A percentile compares a stretch with the other conserved stretches of the same genome.
Evolutionary conservation across 805 yeast genomes (phyloP).

Genomic region (Candida mattraensis): DNA sequence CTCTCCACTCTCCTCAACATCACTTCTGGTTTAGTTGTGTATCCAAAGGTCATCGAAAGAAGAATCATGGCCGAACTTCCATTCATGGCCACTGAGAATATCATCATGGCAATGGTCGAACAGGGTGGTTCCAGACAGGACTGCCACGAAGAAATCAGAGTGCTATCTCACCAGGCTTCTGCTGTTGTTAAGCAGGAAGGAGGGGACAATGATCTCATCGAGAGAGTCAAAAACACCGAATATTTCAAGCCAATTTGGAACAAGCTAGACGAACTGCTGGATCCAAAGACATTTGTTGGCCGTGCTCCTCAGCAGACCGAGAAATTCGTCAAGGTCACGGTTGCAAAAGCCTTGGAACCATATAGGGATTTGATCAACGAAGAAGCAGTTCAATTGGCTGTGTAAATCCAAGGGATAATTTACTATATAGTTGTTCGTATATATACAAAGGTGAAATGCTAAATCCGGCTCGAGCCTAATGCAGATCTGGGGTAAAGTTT

Average conservation of each 20-base stretch:
- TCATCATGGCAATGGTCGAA: conserved; percentile 99
- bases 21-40: conserved; percentile 93
- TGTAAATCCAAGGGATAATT: no score
- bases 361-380: conserved; percentile 57
- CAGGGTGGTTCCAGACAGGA: conserved; percentile 98
- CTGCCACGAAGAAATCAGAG: conserved; percentile 96
- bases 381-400: conserved; percentile 76
- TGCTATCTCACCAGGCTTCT: conserved; percentile 94
- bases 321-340: conserved; percentile 84
- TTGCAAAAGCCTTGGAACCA: conserved; percentile 76
- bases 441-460: no score
- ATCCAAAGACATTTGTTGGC: conserved; percentile 94
- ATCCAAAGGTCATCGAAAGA: conserved; percentile 98
- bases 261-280: conserved; percentile 76
- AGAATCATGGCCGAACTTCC: conserved; percentile 94
- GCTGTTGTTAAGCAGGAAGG: conserved; percentile 97
- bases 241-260: conserved; percentile 89
- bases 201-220: conserved; percentile 96
- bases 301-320: conserved; percentile 98
- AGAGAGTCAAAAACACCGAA: conserved; percentile 71
- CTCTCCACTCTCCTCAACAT: conserved; percentile 87
- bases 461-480: background rate
- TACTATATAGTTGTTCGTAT: no score
- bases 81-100: conserved; percentile 98
- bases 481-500: background rate